phyloP scores from a whole-genome alignment of 106 monocot genomes.

The Hemerocallis citrina region DNA sequence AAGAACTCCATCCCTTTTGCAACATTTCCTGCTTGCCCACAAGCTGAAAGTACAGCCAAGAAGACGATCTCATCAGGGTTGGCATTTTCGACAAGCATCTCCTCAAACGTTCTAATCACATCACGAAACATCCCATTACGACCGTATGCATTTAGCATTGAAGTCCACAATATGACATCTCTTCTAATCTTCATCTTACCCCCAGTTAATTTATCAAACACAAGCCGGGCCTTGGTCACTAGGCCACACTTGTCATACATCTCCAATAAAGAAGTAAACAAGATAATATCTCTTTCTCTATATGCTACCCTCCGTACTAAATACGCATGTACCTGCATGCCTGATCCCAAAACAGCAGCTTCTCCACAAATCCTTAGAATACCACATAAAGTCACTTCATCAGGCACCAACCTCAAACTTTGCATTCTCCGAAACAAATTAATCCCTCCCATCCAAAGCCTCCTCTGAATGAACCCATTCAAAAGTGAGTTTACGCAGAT shows the following conservation, averaged over 20 bases:
- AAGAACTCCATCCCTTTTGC: constrained; percentile 35
- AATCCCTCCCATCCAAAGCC: constrained; percentile 26
- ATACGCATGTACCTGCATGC: constrained; percentile 39
- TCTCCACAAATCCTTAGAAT: constrained; percentile 45
- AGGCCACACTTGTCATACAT: constrained; percentile 73
- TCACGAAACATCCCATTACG: constrained; percentile 41
- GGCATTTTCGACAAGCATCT: constrained; percentile 35
- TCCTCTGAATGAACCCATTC: constrained; percentile 23
- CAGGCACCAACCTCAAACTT: constrained; percentile 15
- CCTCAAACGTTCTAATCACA: constrained; percentile 33
- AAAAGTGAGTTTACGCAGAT: constrained; percentile 49
- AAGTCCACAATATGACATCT: constrained; percentile 67
- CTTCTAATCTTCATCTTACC: not conserved
- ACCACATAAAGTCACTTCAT: constrained; percentile 32
- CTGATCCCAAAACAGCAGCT: constrained; percentile 17
- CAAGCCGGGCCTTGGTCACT: constrained; percentile 29
- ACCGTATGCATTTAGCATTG: constrained; percentile 47
- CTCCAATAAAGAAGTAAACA: constrained; percentile 44
- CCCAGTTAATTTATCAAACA: constrained; percentile 21
- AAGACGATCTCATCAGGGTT: constrained; percentile 46
- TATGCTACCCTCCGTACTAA: constrained; percentile 13
- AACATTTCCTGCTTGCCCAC: constrained; percentile 34
- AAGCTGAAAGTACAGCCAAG: constrained; percentile 54
- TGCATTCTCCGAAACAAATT: constrained; percentile 18
- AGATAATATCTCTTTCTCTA: constrained; percentile 21